Base-by-base conservation (phyloP, 768 basidiomycete species). In the Lactifluus rugatus region DNA sequence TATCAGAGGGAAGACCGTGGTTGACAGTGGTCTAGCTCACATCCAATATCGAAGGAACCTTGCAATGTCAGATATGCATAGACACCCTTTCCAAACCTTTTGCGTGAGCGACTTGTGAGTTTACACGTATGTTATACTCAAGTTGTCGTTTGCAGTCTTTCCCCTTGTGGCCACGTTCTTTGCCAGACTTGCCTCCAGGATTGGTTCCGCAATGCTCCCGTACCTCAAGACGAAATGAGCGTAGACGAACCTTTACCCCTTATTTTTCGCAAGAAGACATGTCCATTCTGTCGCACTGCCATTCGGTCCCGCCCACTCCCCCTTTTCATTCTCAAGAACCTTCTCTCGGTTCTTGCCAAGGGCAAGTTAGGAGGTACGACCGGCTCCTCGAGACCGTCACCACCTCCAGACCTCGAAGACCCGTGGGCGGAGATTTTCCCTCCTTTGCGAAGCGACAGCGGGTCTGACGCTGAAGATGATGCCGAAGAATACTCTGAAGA, bases 41-140 rank as follows among this genome's bases (percentile, higher is more conserved):
- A 11, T 66, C 76, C 10, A 73, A 72, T 7, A 76, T 87, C 23
- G 85, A 89, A 70, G 67, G 70, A 25, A 78, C 78, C 32, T 68
- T 85, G 17, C 82, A 81, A 64, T 89, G 87, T 65, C 87, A 88
- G 65, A 87, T 89, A 45, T 89, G 87, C 66, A 83, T 87, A 74
- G 87, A 89, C 19, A 68, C 82, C 11, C 71, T 88, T 10, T 66
- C 75, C 41, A 79, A 80, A 60, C 87, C 87, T 25, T 84, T 78
- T 66, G 80, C 79, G 87, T 89, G 66, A 62, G 84, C 78, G 42
- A 34, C 13, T 32, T 34, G 7, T 7, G 49, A 6, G 23, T 14
- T 28, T 39, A 32, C 44, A 8, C 37, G 5, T 52, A 7, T 42
- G 13, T 48, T 64, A n/a, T 58, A 23, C 63, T 63, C 48, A 64